Evolutionary conservation across 2,329 filamentous ascomycete species (phyloP), one percentile per base, ranked within the genome.

Genomic region (Diaporthe ilicicola): DNA sequence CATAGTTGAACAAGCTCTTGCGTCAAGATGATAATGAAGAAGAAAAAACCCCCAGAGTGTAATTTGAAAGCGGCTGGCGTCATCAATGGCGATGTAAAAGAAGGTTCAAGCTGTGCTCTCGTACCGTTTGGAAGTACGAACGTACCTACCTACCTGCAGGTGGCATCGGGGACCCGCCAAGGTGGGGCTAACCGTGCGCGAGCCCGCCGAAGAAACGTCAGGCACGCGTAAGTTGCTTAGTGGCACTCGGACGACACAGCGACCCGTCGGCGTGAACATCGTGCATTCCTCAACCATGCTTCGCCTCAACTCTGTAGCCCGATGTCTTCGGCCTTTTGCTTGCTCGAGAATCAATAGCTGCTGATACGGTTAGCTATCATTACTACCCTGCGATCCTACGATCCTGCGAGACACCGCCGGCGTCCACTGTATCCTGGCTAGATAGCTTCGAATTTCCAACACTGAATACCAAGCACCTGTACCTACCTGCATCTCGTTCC

Each of bases 201-300:
- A n/a, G 9, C 42, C 22, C n/a, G 19, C 22, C 34, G 5, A 1
- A n/a, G 44, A 44, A 34, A 66, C 62, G 62, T 66, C 62, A 53
- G 39, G 4, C 24, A 65, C 44, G 61, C 62, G 62, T 66, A 46
- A 53, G 46, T 42, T 53, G 8, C 7, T 27, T 3, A 17, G 48
- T 13, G 32, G 17, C 42, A n/a, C 48, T 24, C 34, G 29, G 19
- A 66, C 32, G 32, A 42, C 62, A 42, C n/a, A 44, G 59, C 59
- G 15, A 27, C 59, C 27, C 29, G 24, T 4, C 34, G 44, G 44
- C 44, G 34, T 27, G n/a, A 13, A 9, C 27, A 62, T 8, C 27
- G 34, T 34, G 42, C 56, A 24, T 34, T 48, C 59, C 44, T 64
- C 59, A 64, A 34, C 59, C n/a, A 64, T n/a, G 29, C 8, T 27